Evolutionary conservation across 768 basidiomycete genomes (phyloP).

Genomic region (Ephemerocybe angulata): DNA sequence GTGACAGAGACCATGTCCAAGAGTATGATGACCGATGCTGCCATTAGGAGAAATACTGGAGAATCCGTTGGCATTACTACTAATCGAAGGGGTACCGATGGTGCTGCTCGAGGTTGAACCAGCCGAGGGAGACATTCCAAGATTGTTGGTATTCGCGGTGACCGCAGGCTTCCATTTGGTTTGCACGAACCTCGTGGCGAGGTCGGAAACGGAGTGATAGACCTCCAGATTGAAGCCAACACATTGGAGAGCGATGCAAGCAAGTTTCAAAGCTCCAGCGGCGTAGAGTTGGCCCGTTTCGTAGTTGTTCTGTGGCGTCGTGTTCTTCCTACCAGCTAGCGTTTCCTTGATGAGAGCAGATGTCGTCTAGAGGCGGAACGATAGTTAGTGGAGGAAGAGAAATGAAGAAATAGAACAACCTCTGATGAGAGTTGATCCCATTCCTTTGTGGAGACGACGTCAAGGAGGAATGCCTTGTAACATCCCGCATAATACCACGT

Average conservation of each 20-base stretch:
- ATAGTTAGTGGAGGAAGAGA: constrained; percentile 6
- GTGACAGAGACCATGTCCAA: neutral
- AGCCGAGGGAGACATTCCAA: constrained; percentile 1
- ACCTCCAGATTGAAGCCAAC: constrained; percentile 69
- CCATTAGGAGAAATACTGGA: neutral
- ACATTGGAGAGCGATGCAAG: constrained; percentile 72
- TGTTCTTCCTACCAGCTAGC: constrained; percentile 64
- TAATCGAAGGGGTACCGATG: neutral
- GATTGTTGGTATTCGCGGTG: constrained; percentile 1
- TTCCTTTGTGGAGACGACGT: constrained; percentile 62
- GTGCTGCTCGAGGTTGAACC: neutral
- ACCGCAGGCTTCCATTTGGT: constrained; percentile 32
- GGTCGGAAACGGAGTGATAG: constrained; percentile 64
- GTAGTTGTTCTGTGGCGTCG: constrained; percentile 74
- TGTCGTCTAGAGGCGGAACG: constrained; percentile 43
- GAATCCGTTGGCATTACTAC: neutral
- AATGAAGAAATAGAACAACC: constrained; percentile 31
- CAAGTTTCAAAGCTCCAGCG: constrained; percentile 67
- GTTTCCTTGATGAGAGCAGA: constrained; percentile 72
- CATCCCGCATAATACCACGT: constrained; percentile 84
- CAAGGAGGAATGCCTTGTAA: constrained; percentile 64
- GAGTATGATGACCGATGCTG: neutral
- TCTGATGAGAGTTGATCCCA: constrained; percentile 66
- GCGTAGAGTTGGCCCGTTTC: constrained; percentile 71
- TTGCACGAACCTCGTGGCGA: constrained; percentile 47